Conservation (phyloP, 2,329 filamentous ascomycete species). For the Fusarium gaditjirri region DNA sequence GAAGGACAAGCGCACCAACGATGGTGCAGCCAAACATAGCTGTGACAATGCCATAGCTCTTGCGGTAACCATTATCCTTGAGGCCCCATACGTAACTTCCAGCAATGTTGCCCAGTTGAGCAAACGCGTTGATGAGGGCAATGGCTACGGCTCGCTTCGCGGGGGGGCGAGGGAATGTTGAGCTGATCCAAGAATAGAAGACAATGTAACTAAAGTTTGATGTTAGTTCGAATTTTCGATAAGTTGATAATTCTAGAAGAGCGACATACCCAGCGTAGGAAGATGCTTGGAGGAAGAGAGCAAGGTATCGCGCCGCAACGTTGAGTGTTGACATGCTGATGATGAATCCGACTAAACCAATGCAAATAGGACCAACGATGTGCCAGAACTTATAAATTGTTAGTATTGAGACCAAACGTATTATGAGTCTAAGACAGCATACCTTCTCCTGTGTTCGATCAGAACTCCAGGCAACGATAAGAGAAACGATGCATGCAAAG, state of each 20-base stretch:
- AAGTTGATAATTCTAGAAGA: rapidly evolving
- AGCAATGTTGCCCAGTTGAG: slow-evolving; percentile 67
- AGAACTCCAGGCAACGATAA: slow-evolving; percentile 65
- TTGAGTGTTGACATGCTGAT: slow-evolving; percentile 69
- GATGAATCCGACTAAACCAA: slow-evolving; percentile 66
- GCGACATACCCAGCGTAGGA: slow-evolving; percentile 59
- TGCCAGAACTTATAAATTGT: slow-evolving; percentile 62
- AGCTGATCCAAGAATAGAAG: slow-evolving; percentile 68
- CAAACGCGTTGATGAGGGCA: slow-evolving; percentile 68
- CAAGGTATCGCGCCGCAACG: slow-evolving; percentile 67
- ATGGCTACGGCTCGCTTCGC: slow-evolving; percentile 71
- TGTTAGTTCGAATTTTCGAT: rapidly evolving
- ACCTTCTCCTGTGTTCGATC: slow-evolving; percentile 65
- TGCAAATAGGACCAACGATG: slow-evolving; percentile 62
- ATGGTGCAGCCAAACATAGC: slow-evolving; percentile 72
- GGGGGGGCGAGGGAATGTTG: slow-evolving; percentile 66
- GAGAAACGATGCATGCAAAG: slow-evolving; percentile 66
- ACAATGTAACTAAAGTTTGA: slow-evolving; percentile 57
- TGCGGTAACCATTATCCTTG: slow-evolving; percentile 67
- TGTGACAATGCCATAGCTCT: slow-evolving; percentile 72
- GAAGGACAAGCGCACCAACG: slow-evolving; percentile 60
- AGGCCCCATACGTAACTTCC: slow-evolving; percentile 73
- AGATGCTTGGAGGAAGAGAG: slow-evolving; percentile 67
- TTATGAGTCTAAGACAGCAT: slow-evolving; percentile 1
- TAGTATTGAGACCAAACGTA: not conserved